Evolutionary conservation across 495 filamentous ascomycete genomes (phyloP), one percentile per base, ranked within the genome.

Genomic region (Penicillium fimorum): DNA sequence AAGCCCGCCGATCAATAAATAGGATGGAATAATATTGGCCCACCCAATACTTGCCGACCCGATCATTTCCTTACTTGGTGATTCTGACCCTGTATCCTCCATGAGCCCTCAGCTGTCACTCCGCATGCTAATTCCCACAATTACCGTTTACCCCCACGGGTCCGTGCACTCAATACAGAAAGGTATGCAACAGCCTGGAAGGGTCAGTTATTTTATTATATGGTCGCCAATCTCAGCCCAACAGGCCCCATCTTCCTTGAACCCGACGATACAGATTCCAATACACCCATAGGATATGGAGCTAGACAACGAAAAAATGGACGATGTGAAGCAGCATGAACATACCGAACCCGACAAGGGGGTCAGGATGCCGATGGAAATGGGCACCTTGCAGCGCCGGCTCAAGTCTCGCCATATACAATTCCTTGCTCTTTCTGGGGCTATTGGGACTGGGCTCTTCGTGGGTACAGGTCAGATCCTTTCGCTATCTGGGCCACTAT

Each of bases 381-480:
- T 60, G 5, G 63, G 63, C 45, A 63, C 40, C n/a, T 38, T 68
- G 5, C 60, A 82, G 50, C 72, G 84, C 20, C 78, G 82, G 40
- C 70, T 88, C 29, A 85, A 87, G 62, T 82, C 81, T 10, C 76
- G 85, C 40, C 85, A 88, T 68, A 56, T 87, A 7, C 78, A 78
- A 57, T 84, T 88, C 75, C 83, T 87, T 72, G 84, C 84, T 5
- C 71, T 87, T 0, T 58, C 54, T 3, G 60, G 32, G 71, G 83
- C 61, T 5, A 85, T 90, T 62, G 87, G 86, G 18, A 90, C 86
- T 9, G 87, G 85, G 51, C 75, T 90, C 37, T 90, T 90, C 74
- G 70, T 90, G 17, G 84, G 86, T 47, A 87, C 82, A 48, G 86
- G 86, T 25, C 76, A 75, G 47, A 82, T 83, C 13, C 78, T 90